Evolutionary conservation across 2,329 filamentous ascomycete species (phyloP).

Genomic region (Blastomyces parvus): DNA sequence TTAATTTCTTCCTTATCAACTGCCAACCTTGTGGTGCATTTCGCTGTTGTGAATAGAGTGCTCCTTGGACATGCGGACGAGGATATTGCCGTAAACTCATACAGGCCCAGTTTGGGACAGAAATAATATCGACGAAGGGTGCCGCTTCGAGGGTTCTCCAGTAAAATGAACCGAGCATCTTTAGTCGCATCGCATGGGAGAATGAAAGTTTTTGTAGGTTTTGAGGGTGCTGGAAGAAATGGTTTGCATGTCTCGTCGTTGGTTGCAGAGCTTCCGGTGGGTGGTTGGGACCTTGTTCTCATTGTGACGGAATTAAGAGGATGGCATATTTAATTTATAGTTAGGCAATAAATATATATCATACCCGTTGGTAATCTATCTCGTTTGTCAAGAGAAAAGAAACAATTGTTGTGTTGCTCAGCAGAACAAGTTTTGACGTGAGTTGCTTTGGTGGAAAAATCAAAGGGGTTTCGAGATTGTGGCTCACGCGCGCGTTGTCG

Average conservation of each 20-base stretch:
- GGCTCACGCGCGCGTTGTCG: conserved; percentile 5
- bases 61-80: conserved; percentile 46
- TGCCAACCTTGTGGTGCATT: background rate
- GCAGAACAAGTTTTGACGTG: background rate
- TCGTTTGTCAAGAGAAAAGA: background rate
- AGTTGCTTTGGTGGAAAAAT: background rate
- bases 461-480: too few relatives aligned
- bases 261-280: conserved; percentile 14
- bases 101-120: conserved; percentile 49
- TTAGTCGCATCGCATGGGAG: conserved; percentile 45
- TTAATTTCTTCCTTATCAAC: background rate
- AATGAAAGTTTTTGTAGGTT: conserved; percentile 45
- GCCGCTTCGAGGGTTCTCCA: conserved; percentile 46
- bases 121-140: conserved; percentile 47
- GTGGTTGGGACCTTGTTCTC: conserved; percentile 26
- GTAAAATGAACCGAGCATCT: conserved; percentile 46
- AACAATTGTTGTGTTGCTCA: background rate
- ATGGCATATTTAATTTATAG: background rate
- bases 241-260: conserved; percentile 12
- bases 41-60: conserved; percentile 40
- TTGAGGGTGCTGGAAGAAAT: conserved; percentile 16
- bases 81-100: conserved; percentile 51
- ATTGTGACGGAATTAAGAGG: conserved; percentile 12
- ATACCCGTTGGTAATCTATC: background rate
- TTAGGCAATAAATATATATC: background rate